phyloP scores from a whole-genome alignment of 1,139 yeast species.

The Scheffersomyces lignicola region DNA sequence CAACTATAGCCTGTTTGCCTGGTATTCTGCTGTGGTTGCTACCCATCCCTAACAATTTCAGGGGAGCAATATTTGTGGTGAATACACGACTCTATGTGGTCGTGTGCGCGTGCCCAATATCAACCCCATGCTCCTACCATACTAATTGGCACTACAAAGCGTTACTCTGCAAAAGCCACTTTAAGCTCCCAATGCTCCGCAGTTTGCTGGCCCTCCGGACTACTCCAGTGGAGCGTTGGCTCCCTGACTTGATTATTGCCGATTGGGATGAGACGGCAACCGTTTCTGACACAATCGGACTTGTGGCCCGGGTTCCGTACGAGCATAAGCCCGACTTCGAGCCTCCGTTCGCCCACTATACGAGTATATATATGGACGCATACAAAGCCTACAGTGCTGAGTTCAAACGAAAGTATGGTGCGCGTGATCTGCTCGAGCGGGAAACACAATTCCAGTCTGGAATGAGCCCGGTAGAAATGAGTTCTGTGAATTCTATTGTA shows the following conservation, averaged over 20 bases:
- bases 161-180: background rate
- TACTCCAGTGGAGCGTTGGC: background rate
- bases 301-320: conserved; percentile 55
- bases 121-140: too few relatives aligned
- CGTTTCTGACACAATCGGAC: conserved; percentile 51
- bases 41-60: too few relatives aligned
- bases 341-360: conserved; percentile 48
- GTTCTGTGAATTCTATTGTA: conserved; percentile 51
- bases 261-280: conserved; percentile 82
- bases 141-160: background rate
- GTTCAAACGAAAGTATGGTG: conserved; percentile 20
- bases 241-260: conserved; percentile 28
- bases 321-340: conserved; percentile 30
- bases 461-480: conserved; percentile 46
- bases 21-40: too few relatives aligned
- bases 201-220: background rate
- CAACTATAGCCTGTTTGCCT: too few relatives aligned
- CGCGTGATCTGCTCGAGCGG: conserved; percentile 16
- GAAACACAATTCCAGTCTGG: conserved; percentile 50
- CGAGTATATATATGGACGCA: conserved; percentile 42
- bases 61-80: too few relatives aligned
- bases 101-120: too few relatives aligned
- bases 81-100: too few relatives aligned
- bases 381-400: conserved; percentile 22
- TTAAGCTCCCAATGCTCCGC: background rate